phyloP scores from a whole-genome alignment of 371 early-diverging fungal genomes.

The Capillidium heterosporum region DNA sequence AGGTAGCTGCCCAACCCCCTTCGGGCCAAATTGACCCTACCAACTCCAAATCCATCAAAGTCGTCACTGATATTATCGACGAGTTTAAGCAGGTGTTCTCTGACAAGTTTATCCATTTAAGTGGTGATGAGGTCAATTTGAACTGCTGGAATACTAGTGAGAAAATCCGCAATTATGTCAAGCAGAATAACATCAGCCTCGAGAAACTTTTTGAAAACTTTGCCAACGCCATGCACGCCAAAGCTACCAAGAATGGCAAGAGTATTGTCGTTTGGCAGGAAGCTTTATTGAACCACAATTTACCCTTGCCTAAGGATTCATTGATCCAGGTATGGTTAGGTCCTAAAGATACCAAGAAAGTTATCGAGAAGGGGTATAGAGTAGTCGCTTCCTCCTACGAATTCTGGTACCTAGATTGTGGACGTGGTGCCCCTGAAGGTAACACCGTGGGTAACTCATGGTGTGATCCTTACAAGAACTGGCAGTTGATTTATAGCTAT shows the following conservation, averaged over 20 bases:
- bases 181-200: constrained; percentile 7
- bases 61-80: constrained; percentile 29
- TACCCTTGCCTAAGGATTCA: constrained; percentile 20
- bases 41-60: constrained; percentile 24
- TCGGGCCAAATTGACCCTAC: constrained; percentile 53
- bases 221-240: constrained; percentile 11
- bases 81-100: constrained; percentile 36
- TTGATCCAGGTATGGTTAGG: constrained; percentile 38
- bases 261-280: constrained; percentile 35
- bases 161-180: constrained; percentile 15
- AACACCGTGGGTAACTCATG: constrained; percentile 34
- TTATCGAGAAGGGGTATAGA: constrained; percentile 26
- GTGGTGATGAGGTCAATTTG: constrained; percentile 51
- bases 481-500: constrained; percentile 59
- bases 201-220: constrained; percentile 13
- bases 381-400: constrained; percentile 30
- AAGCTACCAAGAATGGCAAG: constrained; percentile 19
- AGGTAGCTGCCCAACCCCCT: constrained; percentile 43
- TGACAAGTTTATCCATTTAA: constrained; percentile 40
- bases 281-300: constrained; percentile 24
- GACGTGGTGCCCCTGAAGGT: constrained; percentile 33
- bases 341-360: constrained; percentile 21
- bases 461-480: constrained; percentile 66
- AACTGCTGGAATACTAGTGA: constrained; percentile 34
- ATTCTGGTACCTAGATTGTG: constrained; percentile 54